Evolutionary conservation across 257 asterid species (phyloP), one percentile per base, ranked within the genome.

Genomic region (Eucommia ulmoides): DNA sequence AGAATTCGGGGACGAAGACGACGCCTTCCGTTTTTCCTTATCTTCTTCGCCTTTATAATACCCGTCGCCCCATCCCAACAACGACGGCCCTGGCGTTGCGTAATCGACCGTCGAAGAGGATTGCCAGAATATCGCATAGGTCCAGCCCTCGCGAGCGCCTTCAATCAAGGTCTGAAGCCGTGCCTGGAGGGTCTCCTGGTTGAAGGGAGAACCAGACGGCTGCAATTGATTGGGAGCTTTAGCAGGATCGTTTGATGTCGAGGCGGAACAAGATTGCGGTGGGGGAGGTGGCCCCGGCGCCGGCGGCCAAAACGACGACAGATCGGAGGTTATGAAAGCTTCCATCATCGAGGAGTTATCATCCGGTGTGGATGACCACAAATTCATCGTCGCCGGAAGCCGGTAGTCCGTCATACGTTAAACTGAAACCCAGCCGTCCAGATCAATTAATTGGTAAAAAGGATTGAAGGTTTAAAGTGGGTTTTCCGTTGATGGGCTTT

Each of bases 111-210:
- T 10, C 0, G 44, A 35, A 26, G 38, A 26, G 38, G 38, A 26
- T 45, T 88, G 97, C 97, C 97, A 88, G 74, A 88, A 88, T 12
- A 88, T 88, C 0, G 94, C 95, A 51, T 88, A 88, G 1, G 97
- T 84, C 94, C n/a, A n/a, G n/a, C n/a, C n/a, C n/a, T n/a, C n/a
- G n/a, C n/a, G n/a, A n/a, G n/a, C n/a, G n/a, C n/a, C 83, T n/a
- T 88, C 97, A 22, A 88, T 83, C 22, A 88, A 22, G 15, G 88
- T 45, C 10, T 65, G 84, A 1, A 88, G 80, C 1, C 93, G 79
- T 52, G 79, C 88, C 61, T 88, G 97, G 3, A 88, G 79, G 1
- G 81, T 76, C 18, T 88, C 97, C 17, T 73, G 92, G 41, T 50
- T 83, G 51, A 88, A 77, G 11, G 56, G 23, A 19, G 74, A 68